Conservation (phyloP, 1,139 yeast genomes). For the Ogataea hybrid region DNA sequence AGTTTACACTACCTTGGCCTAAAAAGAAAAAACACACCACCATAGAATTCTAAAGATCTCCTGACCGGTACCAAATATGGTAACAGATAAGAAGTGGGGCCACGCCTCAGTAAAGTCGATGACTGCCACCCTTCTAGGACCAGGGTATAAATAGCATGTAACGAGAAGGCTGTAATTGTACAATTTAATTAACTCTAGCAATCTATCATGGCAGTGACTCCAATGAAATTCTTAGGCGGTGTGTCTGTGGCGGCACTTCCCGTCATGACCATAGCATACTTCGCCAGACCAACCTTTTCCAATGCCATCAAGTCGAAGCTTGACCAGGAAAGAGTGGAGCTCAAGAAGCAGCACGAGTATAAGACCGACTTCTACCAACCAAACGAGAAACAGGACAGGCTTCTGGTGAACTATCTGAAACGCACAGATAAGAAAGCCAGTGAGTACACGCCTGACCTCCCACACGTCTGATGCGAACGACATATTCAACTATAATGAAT, state of each 20-base stretch:
- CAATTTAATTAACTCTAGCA: too few relatives aligned
- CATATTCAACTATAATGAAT: neutral
- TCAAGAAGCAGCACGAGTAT: conserved; percentile 26
- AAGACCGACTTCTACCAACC: conserved; percentile 27
- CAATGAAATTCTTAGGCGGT: conserved; percentile 29
- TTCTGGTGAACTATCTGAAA: conserved; percentile 25
- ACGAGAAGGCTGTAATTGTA: too few relatives aligned
- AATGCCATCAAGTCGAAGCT: conserved; percentile 32
- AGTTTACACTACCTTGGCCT: conserved; percentile 44
- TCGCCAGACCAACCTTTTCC: conserved; percentile 33
- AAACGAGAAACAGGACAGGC: conserved; percentile 21
- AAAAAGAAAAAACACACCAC: conserved; percentile 6
- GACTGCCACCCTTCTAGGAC: neutral
- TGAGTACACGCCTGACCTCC: conserved; percentile 19
- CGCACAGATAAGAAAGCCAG: conserved; percentile 31
- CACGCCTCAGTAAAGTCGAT: neutral
- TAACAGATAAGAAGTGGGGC: conserved; percentile 1
- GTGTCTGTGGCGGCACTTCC: conserved; percentile 31
- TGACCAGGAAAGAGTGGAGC: conserved; percentile 31
- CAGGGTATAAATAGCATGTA: conserved; percentile 2
- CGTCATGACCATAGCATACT: conserved; percentile 23
- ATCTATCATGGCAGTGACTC: conserved; percentile 25
- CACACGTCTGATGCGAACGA: conserved; percentile 1
- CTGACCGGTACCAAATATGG: conserved; percentile 1
- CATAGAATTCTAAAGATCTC: neutral